Evolutionary conservation across 176 grass and related monocot genomes (phyloP).

Genomic region (Musa schizocarpa): DNA sequence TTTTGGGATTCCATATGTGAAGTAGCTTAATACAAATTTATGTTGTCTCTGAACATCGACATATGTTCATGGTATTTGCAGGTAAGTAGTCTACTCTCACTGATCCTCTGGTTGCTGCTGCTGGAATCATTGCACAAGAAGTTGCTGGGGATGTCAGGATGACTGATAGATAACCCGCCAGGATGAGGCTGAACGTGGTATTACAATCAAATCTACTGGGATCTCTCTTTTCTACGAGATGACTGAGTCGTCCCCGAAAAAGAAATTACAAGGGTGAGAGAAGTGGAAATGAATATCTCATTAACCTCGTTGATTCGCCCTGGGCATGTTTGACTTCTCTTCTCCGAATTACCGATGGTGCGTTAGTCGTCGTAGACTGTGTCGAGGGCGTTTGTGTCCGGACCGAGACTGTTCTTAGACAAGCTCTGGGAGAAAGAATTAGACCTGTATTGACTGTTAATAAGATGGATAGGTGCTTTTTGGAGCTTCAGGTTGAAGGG

Average conservation of each 20-base stretch:
- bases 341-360: conserved; percentile 13
- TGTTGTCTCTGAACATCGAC: too few species aligned
- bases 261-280: conserved; percentile 3
- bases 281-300: conserved; percentile 14
- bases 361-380: conserved; percentile 6
- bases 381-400: conserved; percentile 7
- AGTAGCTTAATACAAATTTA: background rate
- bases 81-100: conserved; percentile 12
- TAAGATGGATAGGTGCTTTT: conserved; percentile 17
- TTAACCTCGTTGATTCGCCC: conserved; percentile 9
- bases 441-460: background rate
- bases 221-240: conserved; percentile 17
- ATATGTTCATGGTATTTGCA: background rate
- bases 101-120: conserved; percentile 3
- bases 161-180: conserved; percentile 1
- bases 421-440: conserved; percentile 11
- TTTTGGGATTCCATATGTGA: background rate
- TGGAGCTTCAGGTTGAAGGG: conserved; percentile 18
- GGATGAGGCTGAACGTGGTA: conserved; percentile 11
- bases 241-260: background rate
- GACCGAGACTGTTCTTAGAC: conserved; percentile 6
- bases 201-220: conserved; percentile 12
- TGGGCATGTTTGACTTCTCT: conserved; percentile 13
- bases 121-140: conserved; percentile 19
- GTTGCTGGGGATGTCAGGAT: conserved; percentile 9